phyloP scores from a whole-genome alignment of 2,329 filamentous ascomycete species.

The Diaporthe sp. region DNA sequence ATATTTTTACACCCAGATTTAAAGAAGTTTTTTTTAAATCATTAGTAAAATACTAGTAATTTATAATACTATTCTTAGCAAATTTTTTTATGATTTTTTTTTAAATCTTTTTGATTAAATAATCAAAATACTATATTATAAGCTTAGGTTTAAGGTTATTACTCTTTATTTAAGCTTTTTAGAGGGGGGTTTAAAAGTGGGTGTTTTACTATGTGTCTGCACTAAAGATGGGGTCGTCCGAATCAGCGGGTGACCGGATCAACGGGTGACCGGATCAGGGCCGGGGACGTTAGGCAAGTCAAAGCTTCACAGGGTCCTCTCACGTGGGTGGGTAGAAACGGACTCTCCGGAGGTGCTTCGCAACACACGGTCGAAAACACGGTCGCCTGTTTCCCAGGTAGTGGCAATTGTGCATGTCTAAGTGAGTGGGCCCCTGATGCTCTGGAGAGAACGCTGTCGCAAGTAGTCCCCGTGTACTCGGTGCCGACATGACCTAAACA shows the following conservation, averaged over 20 bases:
- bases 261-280: neutral
- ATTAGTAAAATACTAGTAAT: neutral
- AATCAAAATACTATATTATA: neutral
- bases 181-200: neutral
- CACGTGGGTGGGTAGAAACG: neutral
- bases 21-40: neutral
- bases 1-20: neutral
- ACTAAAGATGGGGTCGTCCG: neutral
- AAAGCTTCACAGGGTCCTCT: neutral
- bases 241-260: neutral
- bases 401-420: neutral
- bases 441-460: neutral
- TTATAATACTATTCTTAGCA: neutral
- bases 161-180: neutral
- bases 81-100: neutral
- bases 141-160: neutral
- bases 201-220: neutral
- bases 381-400: neutral
- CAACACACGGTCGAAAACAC: neutral
- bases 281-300: neutral
- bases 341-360: neutral
- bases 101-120: neutral
- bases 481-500: neutral
- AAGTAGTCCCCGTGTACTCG: slow-evolving; percentile 7
- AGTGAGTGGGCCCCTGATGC: neutral